These are phyloP conservation scores for Camellia oleifera DNA, from an alignment of 179 eudicot species.

Conservation along the genomic window DNA sequence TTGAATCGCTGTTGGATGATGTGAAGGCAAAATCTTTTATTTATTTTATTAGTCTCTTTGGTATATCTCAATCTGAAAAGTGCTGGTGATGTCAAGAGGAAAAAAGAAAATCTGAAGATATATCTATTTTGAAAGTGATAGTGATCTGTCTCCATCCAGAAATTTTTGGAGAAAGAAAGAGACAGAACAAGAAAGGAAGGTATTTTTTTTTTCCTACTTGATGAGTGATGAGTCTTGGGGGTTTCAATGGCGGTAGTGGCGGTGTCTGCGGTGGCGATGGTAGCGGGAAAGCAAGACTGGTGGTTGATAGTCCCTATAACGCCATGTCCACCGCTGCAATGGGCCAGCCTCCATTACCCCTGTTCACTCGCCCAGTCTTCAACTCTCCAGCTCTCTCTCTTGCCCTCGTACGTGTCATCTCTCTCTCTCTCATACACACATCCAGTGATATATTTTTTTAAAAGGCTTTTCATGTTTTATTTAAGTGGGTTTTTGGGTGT, in stretches of 20 bases:
- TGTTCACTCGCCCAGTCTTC: constrained; percentile 12
- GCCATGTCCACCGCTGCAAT: constrained; percentile 23
- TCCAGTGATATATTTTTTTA: constrained; percentile 1
- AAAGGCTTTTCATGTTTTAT: background rate
- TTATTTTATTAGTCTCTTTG: background rate
- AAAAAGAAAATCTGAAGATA: constrained; percentile 8
- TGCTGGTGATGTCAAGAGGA: constrained; percentile 15
- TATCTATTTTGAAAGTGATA: constrained; percentile 9
- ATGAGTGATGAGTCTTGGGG: constrained; percentile 39
- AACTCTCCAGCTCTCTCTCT: constrained; percentile 29
- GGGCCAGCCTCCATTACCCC: constrained; percentile 20
- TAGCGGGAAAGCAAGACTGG: constrained; percentile 27
- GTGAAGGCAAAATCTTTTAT: background rate
- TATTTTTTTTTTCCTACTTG: background rate
- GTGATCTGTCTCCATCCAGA: constrained; percentile 2
- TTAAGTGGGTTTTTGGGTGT: background rate
- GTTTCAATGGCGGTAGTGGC: constrained; percentile 21
- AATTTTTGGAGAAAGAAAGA: background rate
- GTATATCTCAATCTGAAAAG: constrained; percentile 10
- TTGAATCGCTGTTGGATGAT: constrained; percentile 20
- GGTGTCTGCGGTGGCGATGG: constrained; percentile 15
- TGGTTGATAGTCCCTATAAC: constrained; percentile 21
- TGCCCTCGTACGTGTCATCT: constrained; percentile 29
- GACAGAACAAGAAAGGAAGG: background rate
- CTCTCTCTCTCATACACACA: background rate